A percentile compares a stretch with the other conserved stretches of the same genome.
Conservation (phyloP, 257 asterid genomes). For the Schizonepeta tenuifolia region DNA sequence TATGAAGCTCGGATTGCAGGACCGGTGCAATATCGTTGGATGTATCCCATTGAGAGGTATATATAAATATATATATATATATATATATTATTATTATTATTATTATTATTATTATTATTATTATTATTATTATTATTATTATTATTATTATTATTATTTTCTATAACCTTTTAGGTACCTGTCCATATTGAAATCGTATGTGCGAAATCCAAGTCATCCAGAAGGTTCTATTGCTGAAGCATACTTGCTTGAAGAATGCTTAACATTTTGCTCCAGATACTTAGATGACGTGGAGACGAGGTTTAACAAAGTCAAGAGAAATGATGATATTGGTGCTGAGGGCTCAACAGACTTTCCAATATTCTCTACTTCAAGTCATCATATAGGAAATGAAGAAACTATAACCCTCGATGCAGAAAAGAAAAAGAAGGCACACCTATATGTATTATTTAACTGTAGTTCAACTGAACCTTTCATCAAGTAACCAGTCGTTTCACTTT, state of each 20-base stretch:
- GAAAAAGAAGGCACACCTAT: not conserved
- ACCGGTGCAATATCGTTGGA: not conserved
- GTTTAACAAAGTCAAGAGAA: too few relatives aligned
- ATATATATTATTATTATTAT: too few relatives aligned
- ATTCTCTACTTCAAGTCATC: not conserved
- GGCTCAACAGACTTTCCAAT: not conserved
- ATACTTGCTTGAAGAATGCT: slow-evolving; percentile 6
- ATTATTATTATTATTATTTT: not conserved
- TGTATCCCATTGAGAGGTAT: not conserved
- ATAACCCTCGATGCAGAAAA: not conserved
- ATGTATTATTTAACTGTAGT: not conserved
- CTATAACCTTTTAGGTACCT: not conserved
- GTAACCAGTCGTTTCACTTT: too few relatives aligned
- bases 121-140: too few relatives aligned
- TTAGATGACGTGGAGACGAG: not conserved
- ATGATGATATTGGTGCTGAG: not conserved
- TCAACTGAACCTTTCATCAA: not conserved
- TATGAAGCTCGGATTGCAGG: not conserved
- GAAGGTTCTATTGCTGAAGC: not conserved
- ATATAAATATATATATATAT: too few relatives aligned
- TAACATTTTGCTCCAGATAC: not conserved
- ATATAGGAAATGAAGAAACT: not conserved
- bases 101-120: too few relatives aligned
- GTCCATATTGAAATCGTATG: not conserved
- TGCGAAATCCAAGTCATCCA: not conserved